phyloP scores from a whole-genome alignment of 345 rosid genomes.

The Alliaria petiolata region DNA sequence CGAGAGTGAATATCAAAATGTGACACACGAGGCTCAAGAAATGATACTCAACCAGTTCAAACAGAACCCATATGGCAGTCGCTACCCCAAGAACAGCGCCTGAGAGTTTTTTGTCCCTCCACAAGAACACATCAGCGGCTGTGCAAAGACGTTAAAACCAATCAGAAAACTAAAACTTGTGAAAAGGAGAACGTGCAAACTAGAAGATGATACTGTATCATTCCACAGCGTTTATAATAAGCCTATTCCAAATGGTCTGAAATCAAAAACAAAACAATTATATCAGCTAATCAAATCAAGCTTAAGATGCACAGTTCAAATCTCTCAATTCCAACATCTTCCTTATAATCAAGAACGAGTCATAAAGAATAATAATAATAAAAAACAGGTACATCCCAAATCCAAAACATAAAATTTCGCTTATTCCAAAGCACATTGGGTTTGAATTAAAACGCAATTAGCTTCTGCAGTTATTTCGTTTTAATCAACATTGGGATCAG shows the following conservation, averaged over 20 bases:
- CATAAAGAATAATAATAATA: neutral
- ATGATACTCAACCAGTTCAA: slow-evolving; percentile 69
- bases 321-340: no score
- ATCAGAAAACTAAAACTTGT: no score
- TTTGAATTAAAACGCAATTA: neutral
- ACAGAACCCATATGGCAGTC: slow-evolving; percentile 71
- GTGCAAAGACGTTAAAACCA: neutral
- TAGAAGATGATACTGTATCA: neutral
- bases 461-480: neutral
- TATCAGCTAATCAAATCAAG: neutral
- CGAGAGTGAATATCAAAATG: slow-evolving; percentile 49
- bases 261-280: neutral
- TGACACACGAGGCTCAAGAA: slow-evolving; percentile 70
- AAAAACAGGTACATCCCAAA: neutral
- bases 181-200: neutral
- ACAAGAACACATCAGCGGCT: slow-evolving; percentile 89
- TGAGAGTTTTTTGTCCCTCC: slow-evolving; percentile 83
- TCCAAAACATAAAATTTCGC: neutral
- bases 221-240: no score
- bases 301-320: neutral
- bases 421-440: neutral
- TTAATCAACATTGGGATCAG: neutral
- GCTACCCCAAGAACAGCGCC: slow-evolving; percentile 57
- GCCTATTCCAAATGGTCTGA: neutral
- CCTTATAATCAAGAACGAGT: neutral